phyloP scores from a whole-genome alignment of 2,329 filamentous ascomycete genomes.

The Keithomyces neogunnii region DNA sequence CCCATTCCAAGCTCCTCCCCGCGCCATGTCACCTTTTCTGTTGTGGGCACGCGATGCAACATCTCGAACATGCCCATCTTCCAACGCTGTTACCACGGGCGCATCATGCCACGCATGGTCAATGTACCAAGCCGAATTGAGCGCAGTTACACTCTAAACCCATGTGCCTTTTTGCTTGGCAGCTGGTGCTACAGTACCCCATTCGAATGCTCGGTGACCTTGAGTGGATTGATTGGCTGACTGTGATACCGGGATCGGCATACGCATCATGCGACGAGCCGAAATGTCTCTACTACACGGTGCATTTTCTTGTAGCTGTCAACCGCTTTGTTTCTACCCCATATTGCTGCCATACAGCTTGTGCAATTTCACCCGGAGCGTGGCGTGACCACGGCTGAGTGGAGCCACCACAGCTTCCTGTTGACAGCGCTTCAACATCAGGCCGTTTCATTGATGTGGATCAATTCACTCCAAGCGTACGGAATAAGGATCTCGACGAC shows the following conservation, averaged over 20 bases:
- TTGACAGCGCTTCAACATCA: background rate
- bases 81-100: too few species aligned
- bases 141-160: background rate
- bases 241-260: too few species aligned
- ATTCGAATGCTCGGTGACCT: too few species aligned
- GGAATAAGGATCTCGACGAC: background rate
- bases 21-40: background rate
- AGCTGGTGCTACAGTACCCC: too few species aligned
- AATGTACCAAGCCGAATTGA: background rate
- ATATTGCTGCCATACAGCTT: too few species aligned
- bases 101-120: background rate
- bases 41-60: background rate
- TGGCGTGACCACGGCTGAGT: slow-evolving; percentile 5
- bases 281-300: too few species aligned
- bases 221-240: too few species aligned
- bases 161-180: too few species aligned
- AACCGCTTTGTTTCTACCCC: too few species aligned
- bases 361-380: background rate
- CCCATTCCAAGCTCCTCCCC: background rate
- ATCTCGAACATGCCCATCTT: background rate
- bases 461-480: too few species aligned
- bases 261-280: too few species aligned
- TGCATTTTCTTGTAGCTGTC: too few species aligned
- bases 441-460: background rate
- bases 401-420: background rate